Base-by-base conservation (phyloP, 2,329 filamentous ascomycete species). In the Phyllosticta citrichinensis region DNA sequence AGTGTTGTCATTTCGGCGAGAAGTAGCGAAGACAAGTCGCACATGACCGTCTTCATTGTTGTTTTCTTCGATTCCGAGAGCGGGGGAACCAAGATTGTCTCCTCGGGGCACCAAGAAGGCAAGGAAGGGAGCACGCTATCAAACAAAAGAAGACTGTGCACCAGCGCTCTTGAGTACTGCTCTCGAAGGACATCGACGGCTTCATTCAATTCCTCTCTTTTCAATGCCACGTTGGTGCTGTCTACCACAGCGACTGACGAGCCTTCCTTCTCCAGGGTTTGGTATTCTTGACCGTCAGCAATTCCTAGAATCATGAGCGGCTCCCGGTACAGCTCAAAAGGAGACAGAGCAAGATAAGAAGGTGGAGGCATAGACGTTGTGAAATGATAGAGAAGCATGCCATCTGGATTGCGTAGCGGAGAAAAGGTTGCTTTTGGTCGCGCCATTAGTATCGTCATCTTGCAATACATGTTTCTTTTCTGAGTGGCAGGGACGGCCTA, bases 261-360 rank as follows among this genome's bases (percentile, higher is more conserved):
- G 14, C 64, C 64, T 61, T 63, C 59, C 40, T 57, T 61, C 35
- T 62, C 61, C 64, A 86, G 84, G 68, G 79, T 79, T 24, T 77
- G 72, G 65, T 75, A 79, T 73, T 95, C 90, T 51, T 78, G 75
- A 55, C 89, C 91, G 74, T 97, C 93, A 17, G 90, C 89, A 62
- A 97, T 80, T 2, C 90, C 93, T 64, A 99, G 83, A 25, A 97
- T 81, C 57, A 88, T 84, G 59, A 97, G 80, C 9, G 91, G 88
- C 72, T 96, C 90, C 67, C 92, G 84, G 73, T 90, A 96, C 52
- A 93, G 79, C 72, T 99, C 94, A 77, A 97, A 97, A 0, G 94
- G 92, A 47, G 88, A 88, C 51, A 96, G 77, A 20, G 89, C 83
- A 52, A 90, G 79, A 70, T 96, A 90, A 33, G 89, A 90, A 33